Evolutionary conservation across 106 monocot genomes (phyloP).

Genomic region (Allium sativum): DNA sequence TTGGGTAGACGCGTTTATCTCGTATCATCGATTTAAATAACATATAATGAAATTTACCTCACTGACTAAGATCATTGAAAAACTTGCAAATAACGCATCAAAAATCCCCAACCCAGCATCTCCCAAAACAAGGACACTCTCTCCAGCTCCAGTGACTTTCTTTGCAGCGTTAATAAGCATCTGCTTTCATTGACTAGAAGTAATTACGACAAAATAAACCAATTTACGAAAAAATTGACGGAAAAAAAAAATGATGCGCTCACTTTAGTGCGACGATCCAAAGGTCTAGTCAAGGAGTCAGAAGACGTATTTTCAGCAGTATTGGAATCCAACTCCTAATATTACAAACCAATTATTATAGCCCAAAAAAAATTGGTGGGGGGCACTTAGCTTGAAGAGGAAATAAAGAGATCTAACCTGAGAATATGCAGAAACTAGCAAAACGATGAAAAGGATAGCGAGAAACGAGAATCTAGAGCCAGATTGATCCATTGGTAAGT

Average conservation of each 20-base stretch:
- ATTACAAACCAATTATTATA: neutral
- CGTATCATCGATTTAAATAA: no score
- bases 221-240: neutral
- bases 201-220: neutral
- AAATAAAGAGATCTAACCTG: slow-evolving; percentile 1
- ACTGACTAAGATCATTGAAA: slow-evolving; percentile 78
- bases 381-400: neutral
- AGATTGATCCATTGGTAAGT: neutral
- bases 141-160: slow-evolving; percentile 16
- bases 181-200: slow-evolving; percentile 9
- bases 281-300: slow-evolving; percentile 1
- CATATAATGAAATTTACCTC: slow-evolving; percentile 20
- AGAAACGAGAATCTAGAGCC: neutral
- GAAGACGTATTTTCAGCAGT: slow-evolving; percentile 13
- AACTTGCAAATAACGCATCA: slow-evolving; percentile 72
- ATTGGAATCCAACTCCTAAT: neutral
- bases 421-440: slow-evolving; percentile 4
- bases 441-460: neutral
- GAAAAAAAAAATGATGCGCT: neutral
- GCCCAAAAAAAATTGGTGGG: slow-evolving; percentile 4
- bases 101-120: slow-evolving; percentile 42
- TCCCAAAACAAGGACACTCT: slow-evolving; percentile 16
- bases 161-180: slow-evolving; percentile 31
- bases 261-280: slow-evolving; percentile 42
- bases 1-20: no score